Evolutionary conservation across 2,329 filamentous ascomycete genomes (phyloP), one percentile per base, ranked within the genome.

Genomic region (Ascochyta fabae): DNA sequence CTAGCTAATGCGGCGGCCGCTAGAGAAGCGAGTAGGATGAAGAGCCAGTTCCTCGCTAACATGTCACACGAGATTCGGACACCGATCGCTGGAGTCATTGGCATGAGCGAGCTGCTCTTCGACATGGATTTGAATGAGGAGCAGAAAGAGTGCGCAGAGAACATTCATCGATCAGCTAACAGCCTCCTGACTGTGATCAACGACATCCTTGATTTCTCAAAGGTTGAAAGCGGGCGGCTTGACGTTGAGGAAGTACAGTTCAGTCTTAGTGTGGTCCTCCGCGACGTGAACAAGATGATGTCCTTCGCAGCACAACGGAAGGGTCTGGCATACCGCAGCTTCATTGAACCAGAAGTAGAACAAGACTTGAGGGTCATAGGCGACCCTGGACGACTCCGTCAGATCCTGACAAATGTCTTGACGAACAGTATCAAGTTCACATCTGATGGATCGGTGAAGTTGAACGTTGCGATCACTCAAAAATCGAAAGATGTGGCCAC

Each of bases 131-230:
- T 93, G 23, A 82, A 86, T 48, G 80, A 83, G n/a, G 89, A 92
- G 63, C 88, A 92, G 66, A 81, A 83, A 54, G 89, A 92, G 53
- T 90, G 86, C 58, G 87, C 89, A 3, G 88, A 91, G 62, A 92
- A 91, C 58, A 91, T 94, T 6, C 87, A 91, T 66, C 83, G 88
- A 47, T 93, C 89, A 6, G 90, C 89, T 0, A 92, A 94, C 60
- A 91, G 90, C 2, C 78, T 96, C 3, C 80, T 96, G 19, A 94
- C 91, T 0, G 89, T 96, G 36, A 96, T 96, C 75, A 96, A 96
- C 68, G 92, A 96, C 67, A 96, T 96, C 51, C 79, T 96, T 1
- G 92, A 96, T 74, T 93, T 96, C 71, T 95, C 91, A 4, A 96
- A 96, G 73, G 88, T 92, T 1, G 90, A 93, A 70, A 91, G 88